Evolutionary conservation across 129 eudicot genomes (phyloP).

Genomic region (Artemisia tridentata): DNA sequence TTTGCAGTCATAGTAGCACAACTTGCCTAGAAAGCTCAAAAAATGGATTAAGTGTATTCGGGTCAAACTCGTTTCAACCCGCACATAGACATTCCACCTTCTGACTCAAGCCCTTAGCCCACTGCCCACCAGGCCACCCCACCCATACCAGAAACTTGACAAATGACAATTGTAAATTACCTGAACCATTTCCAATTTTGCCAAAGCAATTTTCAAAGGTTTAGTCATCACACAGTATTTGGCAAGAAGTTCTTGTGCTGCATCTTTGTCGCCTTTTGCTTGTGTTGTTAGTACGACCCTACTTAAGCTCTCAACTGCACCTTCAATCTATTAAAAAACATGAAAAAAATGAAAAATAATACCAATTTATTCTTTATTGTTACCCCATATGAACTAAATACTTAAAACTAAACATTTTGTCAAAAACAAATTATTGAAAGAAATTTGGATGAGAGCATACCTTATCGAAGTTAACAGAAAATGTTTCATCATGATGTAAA

Average conservation of each 20-base stretch:
- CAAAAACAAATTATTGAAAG: neutral
- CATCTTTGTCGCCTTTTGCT: constrained; percentile 84
- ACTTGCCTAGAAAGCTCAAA: no score
- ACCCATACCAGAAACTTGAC: neutral
- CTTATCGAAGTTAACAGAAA: constrained; percentile 81
- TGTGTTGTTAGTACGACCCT: constrained; percentile 83
- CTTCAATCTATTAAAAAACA: constrained; percentile 57
- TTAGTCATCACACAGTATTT: constrained; percentile 63
- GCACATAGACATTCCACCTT: no score
- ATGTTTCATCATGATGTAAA: constrained; percentile 64
- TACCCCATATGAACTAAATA: neutral
- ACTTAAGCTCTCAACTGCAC: constrained; percentile 79
- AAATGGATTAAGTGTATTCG: no score
- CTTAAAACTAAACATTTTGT: constrained; percentile 1
- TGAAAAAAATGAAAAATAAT: neutral
- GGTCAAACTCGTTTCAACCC: no score
- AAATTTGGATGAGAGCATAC: constrained; percentile 25
- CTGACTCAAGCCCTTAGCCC: no score
- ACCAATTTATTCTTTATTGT: neutral
- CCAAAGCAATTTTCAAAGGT: constrained; percentile 67
- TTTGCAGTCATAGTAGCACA: no score
- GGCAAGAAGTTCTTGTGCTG: constrained; percentile 62
- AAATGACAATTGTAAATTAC: constrained; percentile 28
- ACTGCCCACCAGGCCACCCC: no score
- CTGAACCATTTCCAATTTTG: constrained; percentile 65